phyloP scores from a whole-genome alignment of 768 basidiomycete species.

The Punctularia strigosozonata region DNA sequence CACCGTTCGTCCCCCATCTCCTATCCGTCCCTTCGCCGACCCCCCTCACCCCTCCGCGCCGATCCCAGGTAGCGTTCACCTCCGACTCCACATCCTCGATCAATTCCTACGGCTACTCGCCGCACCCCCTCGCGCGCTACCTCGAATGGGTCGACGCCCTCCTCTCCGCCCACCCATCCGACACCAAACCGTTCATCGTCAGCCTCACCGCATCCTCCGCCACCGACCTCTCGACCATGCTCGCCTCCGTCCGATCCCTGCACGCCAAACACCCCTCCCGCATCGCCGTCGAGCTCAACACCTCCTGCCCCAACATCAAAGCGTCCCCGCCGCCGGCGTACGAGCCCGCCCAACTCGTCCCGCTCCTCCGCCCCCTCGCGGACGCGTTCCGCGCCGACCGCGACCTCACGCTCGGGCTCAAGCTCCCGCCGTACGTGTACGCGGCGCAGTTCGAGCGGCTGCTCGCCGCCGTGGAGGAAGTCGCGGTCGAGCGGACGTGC shows the following conservation, averaged over 20 bases:
- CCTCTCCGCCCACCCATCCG: conserved; percentile 27
- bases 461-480: conserved; percentile 31
- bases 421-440: conserved; percentile 67
- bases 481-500: conserved; percentile 16
- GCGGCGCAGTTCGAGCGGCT: conserved; percentile 47
- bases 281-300: conserved; percentile 73
- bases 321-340: conserved; percentile 57
- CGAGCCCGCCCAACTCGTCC: conserved; percentile 33
- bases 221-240: conserved; percentile 38
- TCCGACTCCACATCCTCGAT: conserved; percentile 42
- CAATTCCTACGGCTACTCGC: conserved; percentile 86
- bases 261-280: conserved; percentile 16
- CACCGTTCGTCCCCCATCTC: conserved; percentile 30
- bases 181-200: conserved; percentile 62
- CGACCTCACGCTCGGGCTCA: conserved; percentile 58
- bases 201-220: conserved; percentile 61
- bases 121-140: conserved; percentile 57
- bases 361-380: conserved; percentile 44
- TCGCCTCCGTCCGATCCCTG: conserved; percentile 42
- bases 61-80: conserved; percentile 47
- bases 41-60: not conserved
- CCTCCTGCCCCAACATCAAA: conserved; percentile 74
- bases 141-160: conserved; percentile 46
- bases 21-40: conserved; percentile 1
- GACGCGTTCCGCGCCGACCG: conserved; percentile 35